Base-by-base conservation (phyloP, 306 rosid species). In the Quercus gilva region DNA sequence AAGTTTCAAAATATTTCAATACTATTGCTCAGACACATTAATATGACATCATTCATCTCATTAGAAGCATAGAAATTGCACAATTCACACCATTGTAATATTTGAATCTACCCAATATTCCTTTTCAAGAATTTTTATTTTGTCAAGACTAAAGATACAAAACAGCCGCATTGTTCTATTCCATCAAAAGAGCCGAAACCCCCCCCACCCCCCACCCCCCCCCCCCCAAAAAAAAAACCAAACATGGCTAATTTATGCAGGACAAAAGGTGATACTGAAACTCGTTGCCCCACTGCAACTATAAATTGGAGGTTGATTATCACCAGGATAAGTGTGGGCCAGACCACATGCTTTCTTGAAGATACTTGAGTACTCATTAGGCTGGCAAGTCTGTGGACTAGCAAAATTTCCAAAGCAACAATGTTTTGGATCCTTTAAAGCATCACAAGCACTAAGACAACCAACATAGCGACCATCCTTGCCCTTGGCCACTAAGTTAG, bases 391-490 rank as follows among this genome's bases (percentile, higher is more conserved):
- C 15, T 11, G 25, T 19, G 72, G 51, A n/a, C 55, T 28, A 29
- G 6, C 2, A 10, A 19, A 35, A 2, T 10, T 5, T 5, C 64
- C 74, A 20, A 45, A 3, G 33, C 91, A 88, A 31, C 91, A 88
- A 71, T 78, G 77, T 3, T 81, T 67, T 2, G 84, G 76, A 4
- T 71, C 82, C 73, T 71, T 81, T 6, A 78, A 71, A 18, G 0
- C 81, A 77, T 85, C 88, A 51, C 88, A 88, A 4, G 87, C 59
- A 28, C 81, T 85, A 4, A 83, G 31, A 21, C 86, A 88, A 1
- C 89, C 88, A n/a, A 83, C 86, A 37, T 73, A 85, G 11, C 45
- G 3, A 7, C 86, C 81, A 18, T n/a, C 35, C 1, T 6, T 29
- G 59, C 81, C 74, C 3, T 0, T 1, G 1, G 81, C 75, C 21